These are phyloP conservation scores for Nyctanthes arbortristis DNA, from an alignment of 257 asterid species.

Conservation along the genomic window DNA sequence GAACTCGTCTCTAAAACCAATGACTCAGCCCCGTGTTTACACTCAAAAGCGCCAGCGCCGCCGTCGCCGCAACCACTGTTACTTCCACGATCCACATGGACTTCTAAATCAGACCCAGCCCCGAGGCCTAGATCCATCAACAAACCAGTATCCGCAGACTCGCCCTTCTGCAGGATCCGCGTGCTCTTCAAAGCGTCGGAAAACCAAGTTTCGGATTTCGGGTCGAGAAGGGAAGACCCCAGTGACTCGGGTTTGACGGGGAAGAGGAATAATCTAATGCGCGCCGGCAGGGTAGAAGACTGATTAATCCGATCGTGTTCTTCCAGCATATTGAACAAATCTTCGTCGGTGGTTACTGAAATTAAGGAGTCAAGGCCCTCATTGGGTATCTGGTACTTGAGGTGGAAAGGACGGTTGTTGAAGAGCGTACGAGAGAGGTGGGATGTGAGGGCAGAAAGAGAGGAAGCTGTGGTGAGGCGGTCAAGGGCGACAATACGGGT, in stretches of 20 bases:
- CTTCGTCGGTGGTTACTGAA: constrained; percentile 78
- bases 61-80: too few relatives aligned
- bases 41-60: constrained; percentile 10
- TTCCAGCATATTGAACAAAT: constrained; percentile 76
- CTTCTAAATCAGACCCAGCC: constrained; percentile 46
- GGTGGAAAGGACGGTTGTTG: constrained; percentile 61
- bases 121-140: constrained; percentile 37
- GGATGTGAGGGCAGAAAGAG: constrained; percentile 42
- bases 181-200: constrained; percentile 67
- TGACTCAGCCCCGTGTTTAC: constrained; percentile 51
- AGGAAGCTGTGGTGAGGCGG: constrained; percentile 64
- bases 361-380: constrained; percentile 80
- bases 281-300: constrained; percentile 34
- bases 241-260: constrained; percentile 61
- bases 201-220: constrained; percentile 78
- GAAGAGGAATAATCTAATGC: constrained; percentile 75
- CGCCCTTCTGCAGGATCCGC: constrained; percentile 60
- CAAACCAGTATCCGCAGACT: constrained; percentile 55
- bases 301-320: constrained; percentile 63
- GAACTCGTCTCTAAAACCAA: constrained; percentile 72
- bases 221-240: constrained; percentile 58
- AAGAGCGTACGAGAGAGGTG: constrained; percentile 61
- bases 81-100: constrained; percentile 42
- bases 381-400: constrained; percentile 81
- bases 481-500: constrained; percentile 76